A percentile compares a stretch with the other conserved stretches of the same genome.
Evolutionary conservation across 306 rosid genomes (phyloP).

Genomic region (Clitoria ternatea): DNA sequence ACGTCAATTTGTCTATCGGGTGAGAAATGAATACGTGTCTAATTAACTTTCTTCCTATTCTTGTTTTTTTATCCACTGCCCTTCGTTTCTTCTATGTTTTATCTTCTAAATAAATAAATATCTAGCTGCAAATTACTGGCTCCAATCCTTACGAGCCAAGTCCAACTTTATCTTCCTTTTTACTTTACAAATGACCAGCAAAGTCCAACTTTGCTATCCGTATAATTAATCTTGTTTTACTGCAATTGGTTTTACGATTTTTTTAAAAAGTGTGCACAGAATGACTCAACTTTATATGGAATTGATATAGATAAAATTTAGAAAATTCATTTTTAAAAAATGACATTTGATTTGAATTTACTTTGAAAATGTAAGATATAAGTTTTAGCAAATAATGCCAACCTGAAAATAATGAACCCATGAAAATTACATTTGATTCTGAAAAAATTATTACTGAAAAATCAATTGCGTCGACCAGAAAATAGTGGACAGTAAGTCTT

Average conservation of each 20-base stretch:
- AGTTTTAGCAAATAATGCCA: background rate
- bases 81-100: background rate
- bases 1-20: background rate
- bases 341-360: background rate
- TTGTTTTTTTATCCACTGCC: background rate
- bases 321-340: background rate
- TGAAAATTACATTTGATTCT: background rate
- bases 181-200: background rate
- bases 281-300: background rate
- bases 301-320: background rate
- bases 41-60: background rate
- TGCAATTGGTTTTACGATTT: background rate
- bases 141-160: background rate
- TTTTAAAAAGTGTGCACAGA: background rate
- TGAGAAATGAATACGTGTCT: background rate
- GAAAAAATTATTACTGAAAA: background rate
- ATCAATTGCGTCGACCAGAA: background rate
- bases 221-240: background rate
- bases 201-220: slow-evolving; percentile 23
- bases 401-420: background rate
- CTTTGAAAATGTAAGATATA: background rate
- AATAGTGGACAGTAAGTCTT: background rate
- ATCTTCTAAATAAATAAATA: background rate
- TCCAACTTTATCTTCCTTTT: background rate
- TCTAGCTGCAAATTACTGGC: background rate